phyloP scores from a whole-genome alignment of 257 asterid genomes.

The Fraxinus cuspidata region DNA sequence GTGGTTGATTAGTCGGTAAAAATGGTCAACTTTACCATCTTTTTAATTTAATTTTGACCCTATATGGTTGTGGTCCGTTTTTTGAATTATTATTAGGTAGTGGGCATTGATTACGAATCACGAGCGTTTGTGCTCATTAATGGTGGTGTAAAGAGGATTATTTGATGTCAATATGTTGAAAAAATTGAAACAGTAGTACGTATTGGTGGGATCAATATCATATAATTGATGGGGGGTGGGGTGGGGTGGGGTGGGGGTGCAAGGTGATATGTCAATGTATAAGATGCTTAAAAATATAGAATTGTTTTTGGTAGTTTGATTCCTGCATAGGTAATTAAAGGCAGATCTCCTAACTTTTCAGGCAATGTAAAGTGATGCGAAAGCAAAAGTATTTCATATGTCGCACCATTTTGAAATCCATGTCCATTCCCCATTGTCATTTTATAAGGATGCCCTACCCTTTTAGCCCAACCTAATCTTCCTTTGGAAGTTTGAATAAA shows the following conservation, averaged over 20 bases:
- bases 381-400: constrained; percentile 37
- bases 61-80: constrained; percentile 14
- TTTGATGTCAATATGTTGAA: constrained; percentile 14
- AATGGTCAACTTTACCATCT: constrained; percentile 40
- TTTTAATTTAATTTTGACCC: constrained; percentile 18
- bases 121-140: constrained; percentile 44
- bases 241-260: not conserved
- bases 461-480: constrained; percentile 10
- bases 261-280: constrained; percentile 15
- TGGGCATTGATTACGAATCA: constrained; percentile 34
- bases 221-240: constrained; percentile 2
- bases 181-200: not conserved
- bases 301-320: constrained; percentile 26
- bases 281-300: constrained; percentile 32
- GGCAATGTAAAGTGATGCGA: constrained; percentile 47
- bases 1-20: not conserved
- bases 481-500: not conserved
- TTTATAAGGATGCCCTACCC: constrained; percentile 19
- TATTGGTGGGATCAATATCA: not conserved
- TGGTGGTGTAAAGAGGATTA: constrained; percentile 19
- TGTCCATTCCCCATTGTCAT: constrained; percentile 20
- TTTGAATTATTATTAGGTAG: constrained; percentile 14
- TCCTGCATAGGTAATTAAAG: constrained; percentile 30
- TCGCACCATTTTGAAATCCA: constrained; percentile 31
- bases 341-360: constrained; percentile 33